Conservation (phyloP, 1,284 basidiomycete genomes). For the Melampsora americana region DNA sequence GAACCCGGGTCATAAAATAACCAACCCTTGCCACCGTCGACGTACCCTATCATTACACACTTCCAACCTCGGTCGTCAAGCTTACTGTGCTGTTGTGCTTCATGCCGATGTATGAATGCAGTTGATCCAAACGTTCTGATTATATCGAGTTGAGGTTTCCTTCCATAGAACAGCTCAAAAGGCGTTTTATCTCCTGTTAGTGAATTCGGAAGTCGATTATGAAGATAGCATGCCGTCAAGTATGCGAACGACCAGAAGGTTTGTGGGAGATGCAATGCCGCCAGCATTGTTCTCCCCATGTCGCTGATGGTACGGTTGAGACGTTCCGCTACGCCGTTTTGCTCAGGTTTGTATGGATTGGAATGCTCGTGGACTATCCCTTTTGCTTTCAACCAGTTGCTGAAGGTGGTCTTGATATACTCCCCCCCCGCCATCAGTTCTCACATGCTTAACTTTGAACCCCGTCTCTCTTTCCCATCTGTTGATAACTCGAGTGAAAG, state of each 20-base stretch:
- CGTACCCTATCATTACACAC: too few relatives aligned
- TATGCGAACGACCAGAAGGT: slow-evolving; percentile 24
- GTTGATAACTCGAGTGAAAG: slow-evolving; percentile 15
- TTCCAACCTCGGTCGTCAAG: slow-evolving; percentile 11
- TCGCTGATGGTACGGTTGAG: slow-evolving; percentile 20
- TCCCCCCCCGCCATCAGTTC: slow-evolving; percentile 18
- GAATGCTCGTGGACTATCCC: slow-evolving; percentile 20
- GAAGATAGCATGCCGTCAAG: not conserved
- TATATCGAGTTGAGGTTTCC: not conserved
- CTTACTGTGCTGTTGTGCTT: not conserved
- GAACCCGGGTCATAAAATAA: too few relatives aligned
- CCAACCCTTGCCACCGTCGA: slow-evolving; percentile 19
- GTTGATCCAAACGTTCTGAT: slow-evolving; percentile 10
- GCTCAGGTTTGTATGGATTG: slow-evolving; percentile 26
- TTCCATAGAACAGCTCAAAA: slow-evolving; percentile 7
- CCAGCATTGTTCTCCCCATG: slow-evolving; percentile 1
- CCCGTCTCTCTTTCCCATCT: slow-evolving; percentile 3
- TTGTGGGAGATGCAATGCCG: not conserved
- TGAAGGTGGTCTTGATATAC: slow-evolving; percentile 11
- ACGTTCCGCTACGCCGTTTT: slow-evolving; percentile 27
- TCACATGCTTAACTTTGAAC: too few relatives aligned
- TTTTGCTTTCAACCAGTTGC: not conserved
- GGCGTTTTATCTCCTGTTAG: slow-evolving; percentile 19
- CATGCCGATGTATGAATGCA: not conserved
- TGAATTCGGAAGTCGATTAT: slow-evolving; percentile 19